A percentile compares a stretch with the other conserved stretches of the same genome.
Evolutionary conservation across 345 rosid genomes (phyloP).

Genomic region (Excoecaria agallocha): DNA sequence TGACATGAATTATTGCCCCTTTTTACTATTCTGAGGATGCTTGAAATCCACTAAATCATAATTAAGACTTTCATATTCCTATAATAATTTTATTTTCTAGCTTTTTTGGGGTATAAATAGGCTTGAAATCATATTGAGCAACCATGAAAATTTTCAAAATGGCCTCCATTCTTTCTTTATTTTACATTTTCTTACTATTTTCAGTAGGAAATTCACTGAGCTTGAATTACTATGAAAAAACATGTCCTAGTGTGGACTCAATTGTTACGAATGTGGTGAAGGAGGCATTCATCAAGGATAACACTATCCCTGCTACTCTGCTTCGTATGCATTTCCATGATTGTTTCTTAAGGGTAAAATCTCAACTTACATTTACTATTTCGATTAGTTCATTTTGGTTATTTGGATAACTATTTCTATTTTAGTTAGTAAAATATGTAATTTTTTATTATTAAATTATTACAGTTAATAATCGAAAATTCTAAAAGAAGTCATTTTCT

Average conservation of each 20-base stretch:
- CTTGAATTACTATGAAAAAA: constrained; percentile 35
- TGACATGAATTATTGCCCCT: not conserved
- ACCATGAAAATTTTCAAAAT: constrained; percentile 16
- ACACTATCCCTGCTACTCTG: constrained; percentile 37
- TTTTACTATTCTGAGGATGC: not conserved
- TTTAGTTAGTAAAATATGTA: too few species aligned
- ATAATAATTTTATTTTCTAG: not conserved
- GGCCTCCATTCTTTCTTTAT: constrained; percentile 16
- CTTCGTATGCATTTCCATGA: constrained; percentile 53
- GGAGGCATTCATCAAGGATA: constrained; percentile 30
- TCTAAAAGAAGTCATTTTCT: too few species aligned
- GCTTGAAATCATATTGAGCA: not conserved
- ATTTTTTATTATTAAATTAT: too few species aligned
- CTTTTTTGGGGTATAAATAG: constrained; percentile 6
- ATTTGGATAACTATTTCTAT: too few species aligned
- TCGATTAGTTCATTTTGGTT: not conserved
- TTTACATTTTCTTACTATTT: constrained; percentile 22
- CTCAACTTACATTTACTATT: not conserved
- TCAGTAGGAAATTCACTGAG: constrained; percentile 30
- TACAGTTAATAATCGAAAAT: too few species aligned
- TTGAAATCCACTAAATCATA: not conserved
- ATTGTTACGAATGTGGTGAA: constrained; percentile 29
- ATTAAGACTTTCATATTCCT: not conserved
- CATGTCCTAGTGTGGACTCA: constrained; percentile 37
- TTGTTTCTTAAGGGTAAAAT: constrained; percentile 40